Percentiles rank a stretch among this genome's conserved stretches.
These are phyloP conservation scores for Botrytis squamosa DNA, from an alignment of 2,329 filamentous ascomycete species.

Conservation along the genomic window DNA sequence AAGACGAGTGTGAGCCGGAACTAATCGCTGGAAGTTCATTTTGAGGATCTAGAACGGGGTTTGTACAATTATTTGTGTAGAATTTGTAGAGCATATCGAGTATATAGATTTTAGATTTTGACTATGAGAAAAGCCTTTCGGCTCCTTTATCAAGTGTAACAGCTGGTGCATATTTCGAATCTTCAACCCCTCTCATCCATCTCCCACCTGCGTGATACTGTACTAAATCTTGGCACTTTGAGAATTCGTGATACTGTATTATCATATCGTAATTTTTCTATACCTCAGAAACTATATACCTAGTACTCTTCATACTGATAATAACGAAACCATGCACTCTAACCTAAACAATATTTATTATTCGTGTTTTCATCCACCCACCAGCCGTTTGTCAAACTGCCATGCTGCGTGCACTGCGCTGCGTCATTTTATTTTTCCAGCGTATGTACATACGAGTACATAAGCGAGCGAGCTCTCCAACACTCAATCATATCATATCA, in stretches of 20 bases:
- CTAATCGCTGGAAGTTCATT: not conserved
- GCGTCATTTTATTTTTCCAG: not conserved
- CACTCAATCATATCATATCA: not conserved
- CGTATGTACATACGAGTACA: not conserved
- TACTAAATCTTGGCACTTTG: not conserved
- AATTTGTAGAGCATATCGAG: not conserved
- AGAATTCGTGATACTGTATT: not conserved
- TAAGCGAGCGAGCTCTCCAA: conserved; percentile 7
- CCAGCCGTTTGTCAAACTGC: too few relatives aligned
- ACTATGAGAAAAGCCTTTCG: not conserved
- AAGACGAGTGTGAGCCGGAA: not conserved
- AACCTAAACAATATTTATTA: not conserved
- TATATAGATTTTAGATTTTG: conserved; percentile 17
- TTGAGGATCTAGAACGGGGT: not conserved
- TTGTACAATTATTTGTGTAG: conserved; percentile 4
- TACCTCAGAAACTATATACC: not conserved
- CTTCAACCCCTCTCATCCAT: not conserved
- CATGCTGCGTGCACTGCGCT: too few relatives aligned
- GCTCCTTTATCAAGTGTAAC: not conserved
- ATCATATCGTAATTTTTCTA: too few relatives aligned
- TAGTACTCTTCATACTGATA: not conserved
- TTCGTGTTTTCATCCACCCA: not conserved
- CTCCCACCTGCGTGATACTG: not conserved
- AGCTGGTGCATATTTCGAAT: not conserved
- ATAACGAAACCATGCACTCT: not conserved